A percentile compares a stretch with the other conserved stretches of the same genome.
These are phyloP conservation scores for Apostasia shenzhenica DNA, from an alignment of 106 monocot genomes.

Conservation along the genomic window DNA sequence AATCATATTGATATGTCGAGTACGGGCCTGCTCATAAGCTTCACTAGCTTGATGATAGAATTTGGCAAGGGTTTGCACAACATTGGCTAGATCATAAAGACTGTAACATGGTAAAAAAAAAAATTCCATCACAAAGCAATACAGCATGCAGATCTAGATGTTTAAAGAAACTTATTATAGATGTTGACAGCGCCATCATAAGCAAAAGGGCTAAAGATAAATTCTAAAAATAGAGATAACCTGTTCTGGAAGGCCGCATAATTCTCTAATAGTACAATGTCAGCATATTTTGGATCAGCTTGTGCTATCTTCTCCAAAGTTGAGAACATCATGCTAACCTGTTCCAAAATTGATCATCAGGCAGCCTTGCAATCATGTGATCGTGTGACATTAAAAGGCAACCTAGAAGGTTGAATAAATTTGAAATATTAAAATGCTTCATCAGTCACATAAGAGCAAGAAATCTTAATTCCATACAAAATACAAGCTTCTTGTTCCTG, in stretches of 20 bases:
- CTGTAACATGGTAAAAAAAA: constrained; percentile 21
- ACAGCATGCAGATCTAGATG: not conserved
- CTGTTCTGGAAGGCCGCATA: constrained; percentile 99
- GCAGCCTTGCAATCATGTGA: too few relatives aligned
- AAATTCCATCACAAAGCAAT: not conserved
- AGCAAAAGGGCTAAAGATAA: too few relatives aligned
- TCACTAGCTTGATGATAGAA: constrained; percentile 99
- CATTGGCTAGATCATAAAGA: constrained; percentile 97
- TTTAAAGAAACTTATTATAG: not conserved
- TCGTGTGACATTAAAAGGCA: too few relatives aligned
- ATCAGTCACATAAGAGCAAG: too few relatives aligned
- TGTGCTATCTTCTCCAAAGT: constrained; percentile 96
- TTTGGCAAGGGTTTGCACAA: constrained; percentile 87
- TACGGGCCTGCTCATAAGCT: constrained; percentile 92
- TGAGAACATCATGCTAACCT: constrained; percentile 91
- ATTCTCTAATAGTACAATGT: constrained; percentile 89
- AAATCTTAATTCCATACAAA: too few relatives aligned
- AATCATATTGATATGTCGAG: constrained; percentile 71
- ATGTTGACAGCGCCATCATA: too few relatives aligned
- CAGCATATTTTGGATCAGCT: constrained; percentile 70
- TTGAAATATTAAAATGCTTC: too few relatives aligned
- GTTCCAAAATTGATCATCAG: constrained; percentile 4
- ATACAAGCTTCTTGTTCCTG: too few relatives aligned
- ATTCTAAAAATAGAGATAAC: constrained; percentile 18
- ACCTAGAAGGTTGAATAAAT: too few relatives aligned